A percentile compares a stretch with the other conserved stretches of the same genome.
These are phyloP conservation scores for Rubia yunnanensis DNA, from an alignment of 257 asterid species.

Conservation along the genomic window DNA sequence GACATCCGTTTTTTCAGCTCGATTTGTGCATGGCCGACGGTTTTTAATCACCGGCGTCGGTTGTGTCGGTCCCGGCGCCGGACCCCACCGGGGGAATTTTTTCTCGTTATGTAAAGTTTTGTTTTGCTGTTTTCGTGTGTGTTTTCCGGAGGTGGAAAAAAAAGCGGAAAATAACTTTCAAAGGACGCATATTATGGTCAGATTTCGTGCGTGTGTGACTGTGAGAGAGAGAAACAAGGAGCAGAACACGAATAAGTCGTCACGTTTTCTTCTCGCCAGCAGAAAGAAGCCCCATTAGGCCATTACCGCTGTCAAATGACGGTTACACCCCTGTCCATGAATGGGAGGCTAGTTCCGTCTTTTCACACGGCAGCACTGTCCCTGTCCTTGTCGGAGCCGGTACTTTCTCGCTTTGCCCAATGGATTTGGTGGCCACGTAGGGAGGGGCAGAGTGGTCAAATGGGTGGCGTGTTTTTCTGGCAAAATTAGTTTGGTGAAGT, in stretches of 20 bases:
- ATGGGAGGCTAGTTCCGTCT: slow-evolving; percentile 26
- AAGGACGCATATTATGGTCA: slow-evolving; percentile 43
- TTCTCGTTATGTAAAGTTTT: not conserved
- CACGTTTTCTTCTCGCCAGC: slow-evolving; percentile 34
- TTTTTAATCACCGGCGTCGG: slow-evolving; percentile 15
- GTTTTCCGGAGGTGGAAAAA: not conserved
- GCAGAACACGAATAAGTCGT: slow-evolving; percentile 31
- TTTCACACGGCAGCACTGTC: not conserved
- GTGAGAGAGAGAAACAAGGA: slow-evolving; percentile 4
- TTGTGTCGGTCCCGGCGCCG: slow-evolving; percentile 5
- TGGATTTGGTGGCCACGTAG: slow-evolving; percentile 9
- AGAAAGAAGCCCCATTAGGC: slow-evolving; percentile 14
- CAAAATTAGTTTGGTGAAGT: slow-evolving; percentile 46
- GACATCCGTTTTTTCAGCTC: slow-evolving; percentile 16
- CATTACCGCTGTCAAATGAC: slow-evolving; percentile 7
- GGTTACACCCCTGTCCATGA: slow-evolving; percentile 15
- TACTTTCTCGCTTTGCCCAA: slow-evolving; percentile 17
- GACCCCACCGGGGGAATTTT: slow-evolving; percentile 2
- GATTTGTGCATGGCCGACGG: slow-evolving; percentile 10
- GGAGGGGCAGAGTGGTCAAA: slow-evolving; percentile 36
- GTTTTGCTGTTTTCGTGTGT: not conserved
- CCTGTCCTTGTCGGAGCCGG: slow-evolving; percentile 25
- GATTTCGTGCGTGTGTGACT: slow-evolving; percentile 2
- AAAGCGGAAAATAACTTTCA: slow-evolving; percentile 15
- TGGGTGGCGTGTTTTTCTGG: slow-evolving; percentile 61